Conservation (phyloP, 2,329 filamentous ascomycete species). For the Trematosphaeria pertusa region DNA sequence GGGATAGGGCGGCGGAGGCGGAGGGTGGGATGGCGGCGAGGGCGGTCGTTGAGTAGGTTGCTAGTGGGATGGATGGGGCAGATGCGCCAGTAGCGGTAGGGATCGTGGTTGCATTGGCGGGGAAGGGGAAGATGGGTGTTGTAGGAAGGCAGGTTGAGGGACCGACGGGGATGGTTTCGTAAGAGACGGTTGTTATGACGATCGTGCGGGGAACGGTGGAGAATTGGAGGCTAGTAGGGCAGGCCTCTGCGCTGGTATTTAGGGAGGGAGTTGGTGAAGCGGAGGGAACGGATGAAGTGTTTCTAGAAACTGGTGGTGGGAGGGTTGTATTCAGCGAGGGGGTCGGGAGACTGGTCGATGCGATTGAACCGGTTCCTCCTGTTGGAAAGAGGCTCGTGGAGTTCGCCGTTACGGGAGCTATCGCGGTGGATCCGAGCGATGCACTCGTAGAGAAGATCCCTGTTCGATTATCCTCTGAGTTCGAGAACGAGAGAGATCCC, state of each 20-base stretch:
- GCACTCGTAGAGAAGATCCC: not conserved
- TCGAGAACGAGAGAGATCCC: not conserved
- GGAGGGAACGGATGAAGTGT: too few species aligned
- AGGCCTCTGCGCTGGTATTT: slow-evolving; percentile 3
- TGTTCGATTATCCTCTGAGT: not conserved
- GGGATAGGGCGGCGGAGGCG: slow-evolving; percentile 7
- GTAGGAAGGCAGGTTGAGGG: slow-evolving; percentile 12
- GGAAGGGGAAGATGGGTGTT: slow-evolving; percentile 3
- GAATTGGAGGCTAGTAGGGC: slow-evolving; percentile 3
- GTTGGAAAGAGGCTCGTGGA: slow-evolving; percentile 11
- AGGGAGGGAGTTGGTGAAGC: too few species aligned
- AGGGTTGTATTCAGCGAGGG: slow-evolving; percentile 6
- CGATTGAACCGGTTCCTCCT: not conserved
- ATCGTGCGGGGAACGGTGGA: not conserved
- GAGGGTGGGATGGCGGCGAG: slow-evolving; percentile 8
- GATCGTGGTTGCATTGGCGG: slow-evolving; percentile 1
- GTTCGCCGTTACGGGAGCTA: slow-evolving; percentile 8
- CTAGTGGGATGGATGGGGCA: slow-evolving; percentile 10
- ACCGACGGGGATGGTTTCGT: slow-evolving; percentile 6
- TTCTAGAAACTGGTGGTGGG: too few species aligned
- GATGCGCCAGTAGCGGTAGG: slow-evolving; percentile 4
- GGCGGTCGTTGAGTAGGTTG: slow-evolving; percentile 7
- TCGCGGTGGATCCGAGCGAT: not conserved
- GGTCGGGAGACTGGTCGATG: slow-evolving; percentile 1
- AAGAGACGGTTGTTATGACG: slow-evolving; percentile 10